A percentile compares a stretch with the other conserved stretches of the same genome.
phyloP scores from a whole-genome alignment of 2,329 filamentous ascomycete species.

The Aspergillus hiratsukae region DNA sequence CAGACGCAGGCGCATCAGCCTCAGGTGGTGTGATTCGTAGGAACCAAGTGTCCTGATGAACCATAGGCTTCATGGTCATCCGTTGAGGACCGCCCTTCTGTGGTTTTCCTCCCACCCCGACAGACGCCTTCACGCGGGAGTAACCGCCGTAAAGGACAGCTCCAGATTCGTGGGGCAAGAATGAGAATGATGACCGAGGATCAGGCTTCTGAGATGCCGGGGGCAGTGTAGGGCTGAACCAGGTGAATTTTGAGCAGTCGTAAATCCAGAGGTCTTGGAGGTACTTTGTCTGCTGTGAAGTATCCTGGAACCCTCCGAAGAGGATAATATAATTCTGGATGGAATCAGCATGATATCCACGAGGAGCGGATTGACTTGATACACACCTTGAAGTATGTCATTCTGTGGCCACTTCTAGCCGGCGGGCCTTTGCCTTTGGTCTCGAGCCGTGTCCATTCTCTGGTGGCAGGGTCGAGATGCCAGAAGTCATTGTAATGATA shows the following conservation, averaged over 20 bases:
- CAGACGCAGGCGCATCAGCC: constrained; percentile 60
- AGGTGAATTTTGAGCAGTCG: constrained; percentile 80
- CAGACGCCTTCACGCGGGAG: constrained; percentile 76
- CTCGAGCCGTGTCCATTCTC: constrained; percentile 91
- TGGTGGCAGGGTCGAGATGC: constrained; percentile 74
- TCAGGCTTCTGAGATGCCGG: constrained; percentile 83
- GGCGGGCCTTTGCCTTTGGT: constrained; percentile 67
- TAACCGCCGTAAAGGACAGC: constrained; percentile 92
- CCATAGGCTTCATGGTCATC: constrained; percentile 75
- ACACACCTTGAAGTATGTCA: constrained; percentile 80
- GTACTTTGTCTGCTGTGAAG: constrained; percentile 90
- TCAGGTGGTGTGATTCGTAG: constrained; percentile 72
- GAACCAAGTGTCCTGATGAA: constrained; percentile 95
- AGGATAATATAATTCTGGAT: constrained; percentile 78
- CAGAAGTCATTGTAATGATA: constrained; percentile 99
- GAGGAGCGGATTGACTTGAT: not conserved
- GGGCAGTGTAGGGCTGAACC: constrained; percentile 72
- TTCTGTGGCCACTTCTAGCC: constrained; percentile 84
- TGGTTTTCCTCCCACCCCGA: constrained; percentile 51
- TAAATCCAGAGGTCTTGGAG: constrained; percentile 93
- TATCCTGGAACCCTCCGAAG: constrained; percentile 97
- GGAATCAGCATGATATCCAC: not conserved
- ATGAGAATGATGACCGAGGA: constrained; percentile 82
- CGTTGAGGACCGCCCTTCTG: constrained; percentile 58
- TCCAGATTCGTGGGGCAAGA: constrained; percentile 84